A percentile compares a stretch with the other conserved stretches of the same genome.
Conservation (phyloP, 108 stramenopile species). For the Fragilaria radians region DNA sequence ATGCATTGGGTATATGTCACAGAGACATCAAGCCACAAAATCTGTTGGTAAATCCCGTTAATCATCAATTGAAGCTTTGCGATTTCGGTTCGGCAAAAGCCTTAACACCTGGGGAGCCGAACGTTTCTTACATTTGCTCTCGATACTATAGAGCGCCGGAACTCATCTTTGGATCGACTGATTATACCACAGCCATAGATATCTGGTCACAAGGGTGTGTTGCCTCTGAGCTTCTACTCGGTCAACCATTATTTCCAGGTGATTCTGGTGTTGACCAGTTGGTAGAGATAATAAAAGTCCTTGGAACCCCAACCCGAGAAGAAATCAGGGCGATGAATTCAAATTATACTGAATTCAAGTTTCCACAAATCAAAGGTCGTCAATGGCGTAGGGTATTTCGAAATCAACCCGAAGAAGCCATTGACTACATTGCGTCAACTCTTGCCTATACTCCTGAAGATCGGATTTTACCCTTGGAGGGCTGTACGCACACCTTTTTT, state of each 20-base stretch:
- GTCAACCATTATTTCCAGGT: constrained; percentile 96
- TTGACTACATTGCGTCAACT: constrained; percentile 87
- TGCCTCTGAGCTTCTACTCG: constrained; percentile 94
- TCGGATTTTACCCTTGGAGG: constrained; percentile 86
- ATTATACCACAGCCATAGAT: constrained; percentile 97
- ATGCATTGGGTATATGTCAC: constrained; percentile 94
- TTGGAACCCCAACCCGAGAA: constrained; percentile 96
- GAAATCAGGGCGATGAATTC: constrained; percentile 97
- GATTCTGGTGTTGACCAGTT: constrained; percentile 97
- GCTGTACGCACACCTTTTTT: constrained; percentile 92
- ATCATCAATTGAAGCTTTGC: constrained; percentile 94
- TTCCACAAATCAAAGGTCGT: constrained; percentile 97
- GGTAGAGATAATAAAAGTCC: constrained; percentile 99
- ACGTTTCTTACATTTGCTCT: constrained; percentile 96
- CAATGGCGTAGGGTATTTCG: constrained; percentile 95
- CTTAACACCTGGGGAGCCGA: constrained; percentile 92
- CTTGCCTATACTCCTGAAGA: constrained; percentile 89
- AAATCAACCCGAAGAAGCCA: constrained; percentile 85
- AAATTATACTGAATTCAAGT: constrained; percentile 97
- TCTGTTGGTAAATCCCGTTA: constrained; percentile 90
- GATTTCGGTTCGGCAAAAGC: constrained; percentile 98
- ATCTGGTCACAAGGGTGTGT: constrained; percentile 93
- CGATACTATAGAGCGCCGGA: constrained; percentile 99
- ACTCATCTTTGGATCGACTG: constrained; percentile 97
- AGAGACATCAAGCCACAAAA: constrained; percentile 99